Base-by-base conservation (phyloP, 2,329 filamentous ascomycete genomes). In the Clonostachys byssicola region DNA sequence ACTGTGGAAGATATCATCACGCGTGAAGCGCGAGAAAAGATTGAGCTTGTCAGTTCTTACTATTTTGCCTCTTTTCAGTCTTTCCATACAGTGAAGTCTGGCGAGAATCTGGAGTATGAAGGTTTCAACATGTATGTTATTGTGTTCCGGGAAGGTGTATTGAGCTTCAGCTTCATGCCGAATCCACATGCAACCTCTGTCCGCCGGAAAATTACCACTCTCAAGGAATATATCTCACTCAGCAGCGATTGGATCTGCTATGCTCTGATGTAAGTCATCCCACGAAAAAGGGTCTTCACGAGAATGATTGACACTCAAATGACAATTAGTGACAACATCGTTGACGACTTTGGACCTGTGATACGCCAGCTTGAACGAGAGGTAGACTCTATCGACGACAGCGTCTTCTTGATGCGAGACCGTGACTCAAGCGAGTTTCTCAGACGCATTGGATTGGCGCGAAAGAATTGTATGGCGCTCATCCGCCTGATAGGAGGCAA, bases 211-310 rank as follows among this genome's bases (percentile, higher is more conserved):
- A 97, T 99, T 58, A 86, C 89, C 18, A 88, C 90, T 56, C 77
- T 99, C 47, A 92, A 95, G 61, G 94, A 99, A 61, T 97, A 96
- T 61, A 88, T 97, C 58, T 86, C 92, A 51, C 78, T 99, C 40
- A 95, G 90, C 62, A 92, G 91, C 56, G 94, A 99, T 68, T 99
- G 95, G 92, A 95, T 97, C 57, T 99, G 94, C 73, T 99, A 99
- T 63, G 94, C 94, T 40, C 78, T 99, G 61, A 97, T 99, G 86
- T 90, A 74, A 30, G 23, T 30, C 10, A 1, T 10, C 9, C 8
- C 23, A 30, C 23, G 10, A 6, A 10, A 30, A 30, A 30, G 23
- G 23, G 8, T 9, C 23, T 9, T 30, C 23, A 30, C 10, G 6
- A 77, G 85, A 72, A 18, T 23, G n/a, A 12, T 10, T 30, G 23